These are phyloP conservation scores for Tagetes erecta DNA, from an alignment of 129 eudicot genomes.

Conservation along the genomic window DNA sequence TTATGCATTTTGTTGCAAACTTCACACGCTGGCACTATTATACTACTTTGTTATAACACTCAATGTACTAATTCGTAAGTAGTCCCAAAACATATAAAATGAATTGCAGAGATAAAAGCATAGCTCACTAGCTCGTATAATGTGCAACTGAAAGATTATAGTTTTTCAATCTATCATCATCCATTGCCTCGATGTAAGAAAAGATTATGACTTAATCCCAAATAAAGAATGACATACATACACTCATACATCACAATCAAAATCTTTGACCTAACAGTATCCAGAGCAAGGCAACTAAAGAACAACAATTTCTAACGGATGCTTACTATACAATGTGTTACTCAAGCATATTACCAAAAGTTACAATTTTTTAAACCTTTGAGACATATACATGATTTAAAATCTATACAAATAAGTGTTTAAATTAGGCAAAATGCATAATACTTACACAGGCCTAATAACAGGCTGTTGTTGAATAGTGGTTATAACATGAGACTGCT, in stretches of 20 bases:
- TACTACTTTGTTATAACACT: constrained; percentile 11
- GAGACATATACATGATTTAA: too few relatives aligned
- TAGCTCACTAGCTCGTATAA: too few relatives aligned
- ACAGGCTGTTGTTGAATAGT: constrained; percentile 33
- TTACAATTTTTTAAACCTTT: neutral
- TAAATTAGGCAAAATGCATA: constrained; percentile 11
- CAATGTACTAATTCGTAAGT: neutral
- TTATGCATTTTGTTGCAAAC: constrained; percentile 8
- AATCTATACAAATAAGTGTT: neutral
- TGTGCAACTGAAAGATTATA: neutral
- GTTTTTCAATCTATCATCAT: constrained; percentile 10
- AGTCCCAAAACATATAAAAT: constrained; percentile 13
- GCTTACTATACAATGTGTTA: neutral
- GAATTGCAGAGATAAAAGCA: too few relatives aligned
- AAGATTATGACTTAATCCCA: constrained; percentile 1
- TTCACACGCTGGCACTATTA: constrained; percentile 3
- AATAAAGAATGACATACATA: neutral
- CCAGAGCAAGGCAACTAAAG: constrained; percentile 5
- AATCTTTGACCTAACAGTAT: neutral
- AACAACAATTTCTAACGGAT: neutral
- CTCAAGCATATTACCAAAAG: neutral
- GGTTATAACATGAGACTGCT: constrained; percentile 10
- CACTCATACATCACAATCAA: neutral
- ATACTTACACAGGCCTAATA: constrained; percentile 45
- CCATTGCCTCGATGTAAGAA: neutral